Base-by-base conservation (phyloP, 371 early-diverging fungal genomes). In the Mucor lusitanicus region DNA sequence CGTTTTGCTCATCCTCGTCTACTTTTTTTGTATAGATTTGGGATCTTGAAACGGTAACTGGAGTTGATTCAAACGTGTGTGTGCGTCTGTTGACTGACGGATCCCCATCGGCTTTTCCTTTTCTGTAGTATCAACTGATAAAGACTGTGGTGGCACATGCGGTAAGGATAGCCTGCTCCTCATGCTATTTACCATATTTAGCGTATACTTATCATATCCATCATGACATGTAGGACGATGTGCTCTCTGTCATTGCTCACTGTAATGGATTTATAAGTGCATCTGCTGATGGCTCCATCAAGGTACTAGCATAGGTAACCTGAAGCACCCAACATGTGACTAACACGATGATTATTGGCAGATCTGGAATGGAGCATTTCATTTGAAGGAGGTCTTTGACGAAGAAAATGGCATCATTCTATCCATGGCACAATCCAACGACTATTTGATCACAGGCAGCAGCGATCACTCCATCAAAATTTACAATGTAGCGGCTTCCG, bases 261-360 rank as follows among this genome's bases (percentile, higher is more conserved):
- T 71, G 74, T 21, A 71, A 82, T 27, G 81, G 83, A 46, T 73
- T 94, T 37, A 87, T 87, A 33, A 88, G 90, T 60, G 91, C 89
- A 11, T 90, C 91, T 13, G 91, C 91, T 9, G 94, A 95, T 76
- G 93, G 92, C 28, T 79, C 82, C 30, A 88, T 94, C 37, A 90
- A 90, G 77, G 87, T 90, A 35, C n/a, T n/a, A n/a, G n/a, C n/a
- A n/a, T n/a, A n/a, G n/a, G n/a, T n/a, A n/a, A n/a, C n/a, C n/a
- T n/a, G n/a, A n/a, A n/a, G 30, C 30, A 6, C 30, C 30, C 30
- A 30, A 3, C 30, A 30, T 30, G 6, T 2, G 8, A 7, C 4
- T 39, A 1, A 58, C 35, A 33, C 17, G 17, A 39, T 13, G 3
- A 40, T 42, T 75, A 30, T 3, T 30, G 46, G 15, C 19, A 61